Base-by-base conservation (phyloP, 306 rosid genomes). In the Medicago lupulina region DNA sequence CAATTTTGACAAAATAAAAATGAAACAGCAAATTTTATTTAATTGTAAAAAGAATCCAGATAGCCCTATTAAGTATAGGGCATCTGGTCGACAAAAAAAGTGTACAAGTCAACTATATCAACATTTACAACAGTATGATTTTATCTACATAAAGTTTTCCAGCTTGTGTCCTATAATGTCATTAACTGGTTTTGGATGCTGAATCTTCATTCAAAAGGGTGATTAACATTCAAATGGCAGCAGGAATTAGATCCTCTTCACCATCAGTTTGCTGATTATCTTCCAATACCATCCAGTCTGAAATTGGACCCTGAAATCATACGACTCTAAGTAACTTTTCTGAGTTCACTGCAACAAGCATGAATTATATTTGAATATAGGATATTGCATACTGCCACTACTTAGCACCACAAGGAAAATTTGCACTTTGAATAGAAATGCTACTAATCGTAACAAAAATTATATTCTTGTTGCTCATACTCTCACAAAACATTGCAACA, bases 231-330 rank as follows among this genome's bases (percentile, higher is more conserved):
- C 71, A 80, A 69, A 80, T 50, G 75, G 85, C 89, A 66, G 86
- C 83, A 44, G 84, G 76, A 76, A 83, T 67, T 62, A 78, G 81
- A 70, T 80, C 74, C 17, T 77, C 78, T 62, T 70, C 83, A 70
- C 36, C 75, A 17, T 61, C 83, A 43, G 66, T 71, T 75, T 79
- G 78, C 58, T 78, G 40, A 36, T 86, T 81, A 73, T 79, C 92
- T 76, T 87, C 88, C 18, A 64, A 69, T 19, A 79, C 88, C 97
- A 90, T 90, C 98, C 98, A 95, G 39, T 44, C 81, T 81, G 90
- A 79, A 76, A 76, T 66, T 57, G 97, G 89, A 70, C 97, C 98
- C 97, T 95, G 86, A 61, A 81, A 55, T 65, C 39, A 63, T 34
- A 41, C 17, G 40, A 63, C 31, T 25, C 47, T 41, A n/a, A 58